A percentile compares a stretch with the other conserved stretches of the same genome.
Conservation (phyloP, 2,329 filamentous ascomycete species). For the Arachnomyces sp. region DNA sequence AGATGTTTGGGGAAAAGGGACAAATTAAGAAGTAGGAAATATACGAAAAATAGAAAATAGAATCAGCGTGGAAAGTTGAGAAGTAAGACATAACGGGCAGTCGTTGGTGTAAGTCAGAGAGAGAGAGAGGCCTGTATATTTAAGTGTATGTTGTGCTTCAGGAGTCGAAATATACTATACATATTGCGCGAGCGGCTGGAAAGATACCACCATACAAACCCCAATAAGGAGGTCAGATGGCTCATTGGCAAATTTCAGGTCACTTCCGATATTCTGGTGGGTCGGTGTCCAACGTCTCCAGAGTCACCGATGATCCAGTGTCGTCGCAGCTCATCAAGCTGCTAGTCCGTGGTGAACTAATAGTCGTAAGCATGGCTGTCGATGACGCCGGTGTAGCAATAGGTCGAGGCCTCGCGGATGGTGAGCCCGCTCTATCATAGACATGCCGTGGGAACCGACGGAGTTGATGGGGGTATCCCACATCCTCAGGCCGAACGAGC, state of each 20-base stretch:
- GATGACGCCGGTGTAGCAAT: conserved; percentile 15
- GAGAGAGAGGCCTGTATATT: too few relatives aligned
- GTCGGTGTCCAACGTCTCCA: conserved; percentile 19
- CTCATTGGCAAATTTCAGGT: not conserved
- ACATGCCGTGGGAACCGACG: conserved; percentile 1
- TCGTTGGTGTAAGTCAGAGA: too few relatives aligned
- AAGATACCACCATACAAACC: too few relatives aligned
- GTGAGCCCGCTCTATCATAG: conserved; percentile 12
- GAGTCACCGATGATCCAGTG: conserved; percentile 18
- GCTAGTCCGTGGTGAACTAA: conserved; percentile 20
- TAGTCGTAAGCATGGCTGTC: conserved; percentile 18
- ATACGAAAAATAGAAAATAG: too few relatives aligned
- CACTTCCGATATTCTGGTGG: conserved; percentile 15
- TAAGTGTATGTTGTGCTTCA: too few relatives aligned
- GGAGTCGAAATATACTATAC: too few relatives aligned
- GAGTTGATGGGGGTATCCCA: conserved; percentile 13
- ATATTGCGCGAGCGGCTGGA: too few relatives aligned
- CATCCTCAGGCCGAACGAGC: conserved; percentile 35
- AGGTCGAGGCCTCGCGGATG: conserved; percentile 4
- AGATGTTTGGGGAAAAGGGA: too few relatives aligned
- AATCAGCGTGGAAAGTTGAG: too few relatives aligned
- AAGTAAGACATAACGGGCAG: too few relatives aligned
- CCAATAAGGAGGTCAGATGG: too few relatives aligned
- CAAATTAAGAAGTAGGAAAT: too few relatives aligned
- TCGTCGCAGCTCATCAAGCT: conserved; percentile 23